Conservation (phyloP, 2,329 filamentous ascomycete genomes). For the Geosmithia morbida region DNA sequence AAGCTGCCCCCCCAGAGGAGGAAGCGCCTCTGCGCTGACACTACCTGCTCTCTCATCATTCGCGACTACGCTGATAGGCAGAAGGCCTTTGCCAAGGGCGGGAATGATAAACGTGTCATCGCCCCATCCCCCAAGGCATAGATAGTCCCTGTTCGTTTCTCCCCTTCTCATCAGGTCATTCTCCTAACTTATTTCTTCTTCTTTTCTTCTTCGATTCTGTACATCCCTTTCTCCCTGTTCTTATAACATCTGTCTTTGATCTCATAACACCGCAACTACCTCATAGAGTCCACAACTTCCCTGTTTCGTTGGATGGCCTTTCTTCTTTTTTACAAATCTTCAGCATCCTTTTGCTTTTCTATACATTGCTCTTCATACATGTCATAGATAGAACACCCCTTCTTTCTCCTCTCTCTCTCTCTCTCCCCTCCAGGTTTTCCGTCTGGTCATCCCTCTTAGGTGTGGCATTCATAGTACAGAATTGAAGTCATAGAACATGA, state of each 20-base stretch:
- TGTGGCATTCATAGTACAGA: background rate
- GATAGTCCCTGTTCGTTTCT: background rate
- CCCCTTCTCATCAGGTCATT: too few relatives aligned
- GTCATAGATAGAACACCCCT: background rate
- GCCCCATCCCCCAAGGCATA: constrained; percentile 18
- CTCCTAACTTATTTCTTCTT: background rate
- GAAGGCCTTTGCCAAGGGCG: constrained; percentile 37
- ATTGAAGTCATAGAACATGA: background rate
- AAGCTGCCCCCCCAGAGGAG: constrained; percentile 62
- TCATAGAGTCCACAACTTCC: too few relatives aligned
- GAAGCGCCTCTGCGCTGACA: constrained; percentile 72
- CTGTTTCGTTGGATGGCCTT: too few relatives aligned
- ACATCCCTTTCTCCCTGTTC: background rate
- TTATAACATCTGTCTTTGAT: too few relatives aligned
- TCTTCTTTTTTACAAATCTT: too few relatives aligned
- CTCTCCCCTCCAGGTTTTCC: background rate
- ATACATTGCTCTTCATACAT: background rate
- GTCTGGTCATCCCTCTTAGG: background rate
- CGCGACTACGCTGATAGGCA: constrained; percentile 58
- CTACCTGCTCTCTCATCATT: constrained; percentile 70
- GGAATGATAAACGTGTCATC: constrained; percentile 8
- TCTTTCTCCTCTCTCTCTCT: too few relatives aligned
- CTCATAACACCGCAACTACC: too few relatives aligned
- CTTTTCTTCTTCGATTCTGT: background rate
- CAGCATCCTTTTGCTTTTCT: background rate